Percentiles rank a stretch among this genome's conserved stretches.
Evolutionary conservation across 495 filamentous ascomycete species (phyloP).

Genomic region (Chaetomidium leptoderma): DNA sequence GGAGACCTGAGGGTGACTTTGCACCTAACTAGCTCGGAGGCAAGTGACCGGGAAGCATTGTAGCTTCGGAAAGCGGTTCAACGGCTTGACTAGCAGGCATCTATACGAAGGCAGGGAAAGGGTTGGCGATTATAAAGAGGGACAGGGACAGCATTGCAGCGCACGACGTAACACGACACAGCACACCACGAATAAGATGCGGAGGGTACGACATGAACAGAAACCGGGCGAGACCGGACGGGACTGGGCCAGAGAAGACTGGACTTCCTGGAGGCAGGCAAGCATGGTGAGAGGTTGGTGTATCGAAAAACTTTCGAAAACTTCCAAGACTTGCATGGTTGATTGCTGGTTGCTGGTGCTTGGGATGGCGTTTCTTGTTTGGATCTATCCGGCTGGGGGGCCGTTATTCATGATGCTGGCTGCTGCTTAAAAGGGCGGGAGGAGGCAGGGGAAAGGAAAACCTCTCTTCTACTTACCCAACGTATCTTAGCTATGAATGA

Average conservation of each 20-base stretch:
- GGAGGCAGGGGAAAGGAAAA: background rate
- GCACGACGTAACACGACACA: slow-evolving; percentile 1
- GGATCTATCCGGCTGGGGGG: background rate
- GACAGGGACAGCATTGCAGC: background rate
- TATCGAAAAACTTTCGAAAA: background rate
- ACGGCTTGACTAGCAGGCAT: too few species aligned
- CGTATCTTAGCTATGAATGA: slow-evolving; percentile 2
- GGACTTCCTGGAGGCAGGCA: too few species aligned
- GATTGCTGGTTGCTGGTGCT: background rate
- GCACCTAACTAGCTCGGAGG: too few species aligned
- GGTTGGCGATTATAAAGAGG: background rate
- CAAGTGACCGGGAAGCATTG: too few species aligned
- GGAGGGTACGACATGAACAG: background rate
- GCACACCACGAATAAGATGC: background rate
- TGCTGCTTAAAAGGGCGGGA: background rate
- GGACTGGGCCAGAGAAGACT: background rate
- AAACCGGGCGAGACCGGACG: too few species aligned
- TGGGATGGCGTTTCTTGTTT: background rate
- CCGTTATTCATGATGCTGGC: background rate
- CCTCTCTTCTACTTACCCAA: background rate
- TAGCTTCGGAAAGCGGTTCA: background rate
- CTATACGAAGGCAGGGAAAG: background rate
- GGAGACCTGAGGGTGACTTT: too few species aligned
- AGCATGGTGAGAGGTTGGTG: too few species aligned
- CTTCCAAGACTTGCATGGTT: background rate